phyloP scores from a whole-genome alignment of 2,329 filamentous ascomycete species.

The Aspergillus sp. region DNA sequence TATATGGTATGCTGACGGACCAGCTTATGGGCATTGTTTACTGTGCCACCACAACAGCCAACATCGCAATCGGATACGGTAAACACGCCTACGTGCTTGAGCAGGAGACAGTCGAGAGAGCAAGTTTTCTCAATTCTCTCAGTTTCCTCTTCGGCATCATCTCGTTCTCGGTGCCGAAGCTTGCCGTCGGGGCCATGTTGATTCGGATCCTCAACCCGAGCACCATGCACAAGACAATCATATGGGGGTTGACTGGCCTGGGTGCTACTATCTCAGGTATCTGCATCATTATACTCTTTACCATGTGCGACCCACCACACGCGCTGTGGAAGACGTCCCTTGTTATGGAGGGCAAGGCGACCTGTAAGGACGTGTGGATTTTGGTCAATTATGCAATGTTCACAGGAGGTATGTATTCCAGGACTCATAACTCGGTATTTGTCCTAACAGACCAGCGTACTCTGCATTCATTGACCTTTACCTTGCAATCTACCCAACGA shows the following conservation, averaged over 20 bases:
- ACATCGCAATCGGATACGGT: slow-evolving; percentile 42
- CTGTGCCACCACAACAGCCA: slow-evolving; percentile 31
- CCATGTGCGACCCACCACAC: slow-evolving; percentile 42
- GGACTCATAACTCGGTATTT: background rate
- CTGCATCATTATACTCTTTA: slow-evolving; percentile 44
- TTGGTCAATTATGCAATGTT: slow-evolving; percentile 44
- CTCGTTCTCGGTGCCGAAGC: slow-evolving; percentile 30
- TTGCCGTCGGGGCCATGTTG: slow-evolving; percentile 29
- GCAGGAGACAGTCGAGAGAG: slow-evolving; percentile 26
- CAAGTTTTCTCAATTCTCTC: slow-evolving; percentile 25
- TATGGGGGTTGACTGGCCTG: slow-evolving; percentile 30
- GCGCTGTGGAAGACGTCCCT: slow-evolving; percentile 39
- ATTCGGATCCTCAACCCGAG: slow-evolving; percentile 29
- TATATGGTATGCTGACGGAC: background rate
- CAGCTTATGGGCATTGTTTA: slow-evolving; percentile 16
- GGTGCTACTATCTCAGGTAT: slow-evolving; percentile 33
- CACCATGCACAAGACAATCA: slow-evolving; percentile 12
- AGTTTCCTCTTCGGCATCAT: slow-evolving; percentile 31
- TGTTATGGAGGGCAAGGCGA: slow-evolving; percentile 27
- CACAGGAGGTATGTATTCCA: slow-evolving; percentile 33
- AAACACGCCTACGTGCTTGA: slow-evolving; percentile 37
- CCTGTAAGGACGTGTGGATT: slow-evolving; percentile 36
- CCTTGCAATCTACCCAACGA: slow-evolving; percentile 33
- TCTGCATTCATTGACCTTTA: slow-evolving; percentile 35
- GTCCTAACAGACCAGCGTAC: slow-evolving; percentile 18